A percentile compares a stretch with the other conserved stretches of the same genome.
Evolutionary conservation across 768 basidiomycete species (phyloP).

Genomic region (Leccinum incarnatum): DNA sequence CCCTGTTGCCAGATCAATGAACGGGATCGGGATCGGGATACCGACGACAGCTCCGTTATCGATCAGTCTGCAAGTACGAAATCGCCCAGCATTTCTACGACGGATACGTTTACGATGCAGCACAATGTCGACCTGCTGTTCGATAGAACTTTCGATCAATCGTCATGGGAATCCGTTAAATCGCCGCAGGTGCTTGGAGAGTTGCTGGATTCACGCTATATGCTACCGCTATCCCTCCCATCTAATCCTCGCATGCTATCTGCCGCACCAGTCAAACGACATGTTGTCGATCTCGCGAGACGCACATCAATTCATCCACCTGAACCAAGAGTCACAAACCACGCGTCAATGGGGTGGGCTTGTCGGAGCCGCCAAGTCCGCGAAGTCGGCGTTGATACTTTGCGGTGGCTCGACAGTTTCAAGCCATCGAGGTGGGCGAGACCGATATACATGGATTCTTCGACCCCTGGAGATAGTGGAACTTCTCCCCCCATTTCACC

Average conservation of each 20-base stretch:
- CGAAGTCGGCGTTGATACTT: slow-evolving; percentile 53
- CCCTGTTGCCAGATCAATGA: slow-evolving; percentile 52
- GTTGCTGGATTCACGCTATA: slow-evolving; percentile 86
- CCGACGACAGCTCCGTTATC: slow-evolving; percentile 30
- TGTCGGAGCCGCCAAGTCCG: slow-evolving; percentile 59
- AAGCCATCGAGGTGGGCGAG: slow-evolving; percentile 55
- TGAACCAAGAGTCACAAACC: slow-evolving; percentile 39
- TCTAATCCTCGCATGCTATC: slow-evolving; percentile 76
- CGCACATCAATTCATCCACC: slow-evolving; percentile 18
- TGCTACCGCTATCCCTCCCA: slow-evolving; percentile 87
- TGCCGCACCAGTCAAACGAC: slow-evolving; percentile 53
- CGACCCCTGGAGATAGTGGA: slow-evolving; percentile 32
- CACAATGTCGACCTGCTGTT: slow-evolving; percentile 79
- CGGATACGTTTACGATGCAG: slow-evolving; percentile 39
- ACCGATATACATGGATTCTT: slow-evolving; percentile 34
- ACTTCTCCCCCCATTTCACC: slow-evolving; percentile 26
- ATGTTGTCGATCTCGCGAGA: slow-evolving; percentile 18
- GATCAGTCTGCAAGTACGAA: slow-evolving; percentile 39
- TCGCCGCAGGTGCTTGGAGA: slow-evolving; percentile 87
- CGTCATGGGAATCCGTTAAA: slow-evolving; percentile 73
- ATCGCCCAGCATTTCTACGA: slow-evolving; percentile 30
- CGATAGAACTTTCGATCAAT: slow-evolving; percentile 60
- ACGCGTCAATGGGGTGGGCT: slow-evolving; percentile 53
- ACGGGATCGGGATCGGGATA: slow-evolving; percentile 53
- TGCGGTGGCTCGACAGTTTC: slow-evolving; percentile 72